A percentile compares a stretch with the other conserved stretches of the same genome.
Conservation (phyloP, 75 land plant genomes). For the Pseudotsuga menziesii region DNA sequence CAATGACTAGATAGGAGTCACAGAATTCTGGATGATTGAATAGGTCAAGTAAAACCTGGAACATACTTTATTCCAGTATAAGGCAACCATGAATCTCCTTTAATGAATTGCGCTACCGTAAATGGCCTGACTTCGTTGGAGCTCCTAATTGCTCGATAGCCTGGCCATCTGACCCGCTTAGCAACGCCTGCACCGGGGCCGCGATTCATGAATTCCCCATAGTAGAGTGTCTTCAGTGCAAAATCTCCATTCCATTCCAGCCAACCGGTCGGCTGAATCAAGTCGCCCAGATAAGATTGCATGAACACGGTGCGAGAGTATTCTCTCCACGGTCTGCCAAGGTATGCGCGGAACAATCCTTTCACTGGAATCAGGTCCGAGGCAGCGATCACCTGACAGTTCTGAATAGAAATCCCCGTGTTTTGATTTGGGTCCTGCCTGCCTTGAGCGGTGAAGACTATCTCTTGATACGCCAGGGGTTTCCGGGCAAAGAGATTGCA, state of each 20-base stretch:
- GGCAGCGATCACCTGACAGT: slow-evolving; percentile 13
- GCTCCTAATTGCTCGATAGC: not conserved
- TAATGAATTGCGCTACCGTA: not conserved
- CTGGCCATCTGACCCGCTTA: slow-evolving; percentile 14
- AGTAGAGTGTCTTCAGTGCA: slow-evolving; percentile 23
- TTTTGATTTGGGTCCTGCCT: not conserved
- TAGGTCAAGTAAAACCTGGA: not conserved
- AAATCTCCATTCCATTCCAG: slow-evolving; percentile 17
- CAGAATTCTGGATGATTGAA: too few relatives aligned
- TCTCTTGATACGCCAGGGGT: slow-evolving; percentile 12
- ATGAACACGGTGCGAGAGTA: slow-evolving; percentile 18
- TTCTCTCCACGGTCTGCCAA: slow-evolving; percentile 27
- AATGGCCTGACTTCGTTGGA: not conserved
- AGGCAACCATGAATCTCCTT: not conserved
- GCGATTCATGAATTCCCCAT: slow-evolving; percentile 20
- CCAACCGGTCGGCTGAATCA: slow-evolving; percentile 26
- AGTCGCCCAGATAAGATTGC: slow-evolving; percentile 14
- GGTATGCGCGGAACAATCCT: not conserved
- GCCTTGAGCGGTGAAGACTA: slow-evolving; percentile 28
- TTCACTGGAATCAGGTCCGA: slow-evolving; percentile 9
- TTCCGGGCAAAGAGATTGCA: slow-evolving; percentile 16
- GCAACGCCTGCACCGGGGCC: slow-evolving; percentile 20
- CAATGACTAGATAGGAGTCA: too few relatives aligned
- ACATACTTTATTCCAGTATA: not conserved
- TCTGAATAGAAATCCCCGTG: slow-evolving; percentile 22